Base-by-base conservation (phyloP, 1,139 yeast species). In the Debaryomyces robertsiae region DNA sequence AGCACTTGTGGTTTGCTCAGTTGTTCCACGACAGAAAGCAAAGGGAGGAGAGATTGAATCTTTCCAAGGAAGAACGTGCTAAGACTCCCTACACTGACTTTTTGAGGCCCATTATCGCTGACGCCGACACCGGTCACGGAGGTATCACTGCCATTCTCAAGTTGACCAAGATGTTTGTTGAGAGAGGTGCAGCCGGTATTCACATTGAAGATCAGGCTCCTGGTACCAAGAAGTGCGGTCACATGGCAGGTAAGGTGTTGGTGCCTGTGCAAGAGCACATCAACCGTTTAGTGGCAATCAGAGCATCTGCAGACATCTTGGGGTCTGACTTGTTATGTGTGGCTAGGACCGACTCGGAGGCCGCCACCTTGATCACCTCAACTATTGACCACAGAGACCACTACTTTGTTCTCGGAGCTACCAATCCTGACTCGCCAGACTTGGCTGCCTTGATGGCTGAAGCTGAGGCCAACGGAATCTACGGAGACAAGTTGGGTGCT, bases 181-280 rank as follows among this genome's bases (percentile, higher is more conserved):
- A 93, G 75, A 84, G 95, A 60, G 98, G 98, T 68, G 98, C 98
- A 42, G 98, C 98, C 45, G 98, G 98, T 64, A 90, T 91, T 58
- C 98, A 91, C 67, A 89, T 91, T 63, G 98, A 91, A 73, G 98
- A 91, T 70, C 98, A 93, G 75, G 96, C 97, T 46, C 96, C 98
- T 42, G 97, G 98, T 61, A 91, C 97, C 61, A 91, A 91, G 69
- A 93, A 93, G 73, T 91, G 98, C 75, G 98, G 98, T 50, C 91
- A 84, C 67, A 89, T 91, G 96, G 98, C 96, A 52, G 98, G 98
- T 57, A 90, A 94, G 71, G 97, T 94, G 46, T 82, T 91, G 57
- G 97, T 91, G 47, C 98, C 98, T 46, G 94, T 90, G 46, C 96
- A 89, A 70, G 98, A 93, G 72, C 98, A 91, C 70, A 86, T 91